These are phyloP conservation scores for Calonectria montana DNA, from an alignment of 2,329 filamentous ascomycete genomes.

Conservation along the genomic window DNA sequence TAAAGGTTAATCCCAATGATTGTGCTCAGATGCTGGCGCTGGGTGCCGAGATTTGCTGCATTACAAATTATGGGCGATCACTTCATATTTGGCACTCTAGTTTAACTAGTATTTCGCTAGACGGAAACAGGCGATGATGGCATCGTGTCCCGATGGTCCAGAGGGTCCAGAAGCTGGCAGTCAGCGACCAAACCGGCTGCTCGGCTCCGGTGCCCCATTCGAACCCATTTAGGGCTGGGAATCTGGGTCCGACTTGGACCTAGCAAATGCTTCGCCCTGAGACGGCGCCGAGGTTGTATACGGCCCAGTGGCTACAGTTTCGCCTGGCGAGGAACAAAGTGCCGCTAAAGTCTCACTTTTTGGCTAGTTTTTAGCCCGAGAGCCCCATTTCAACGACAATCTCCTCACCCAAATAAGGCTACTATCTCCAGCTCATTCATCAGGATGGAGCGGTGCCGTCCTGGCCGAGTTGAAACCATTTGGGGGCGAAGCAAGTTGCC, in stretches of 20 bases:
- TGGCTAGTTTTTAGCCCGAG: background rate
- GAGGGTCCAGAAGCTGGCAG: background rate
- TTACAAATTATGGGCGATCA: background rate
- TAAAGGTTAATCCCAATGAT: background rate
- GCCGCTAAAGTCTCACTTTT: constrained; percentile 19
- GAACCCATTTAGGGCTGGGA: background rate
- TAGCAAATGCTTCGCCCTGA: background rate
- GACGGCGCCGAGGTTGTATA: background rate
- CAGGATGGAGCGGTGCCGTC: background rate
- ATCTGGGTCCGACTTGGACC: background rate
- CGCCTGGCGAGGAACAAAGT: background rate
- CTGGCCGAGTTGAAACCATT: background rate
- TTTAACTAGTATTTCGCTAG: background rate
- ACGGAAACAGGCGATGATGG: background rate
- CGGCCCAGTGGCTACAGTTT: background rate
- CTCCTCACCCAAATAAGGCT: background rate
- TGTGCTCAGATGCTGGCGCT: background rate
- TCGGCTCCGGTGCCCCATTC: background rate
- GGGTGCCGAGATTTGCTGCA: background rate
- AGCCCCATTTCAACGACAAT: background rate
- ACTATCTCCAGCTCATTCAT: background rate
- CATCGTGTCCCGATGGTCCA: background rate
- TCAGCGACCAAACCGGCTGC: background rate
- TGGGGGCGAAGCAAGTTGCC: background rate
- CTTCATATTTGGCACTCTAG: background rate